These are phyloP conservation scores for Cytospora leucostoma DNA, from an alignment of 2,329 filamentous ascomycete species.

Conservation along the genomic window DNA sequence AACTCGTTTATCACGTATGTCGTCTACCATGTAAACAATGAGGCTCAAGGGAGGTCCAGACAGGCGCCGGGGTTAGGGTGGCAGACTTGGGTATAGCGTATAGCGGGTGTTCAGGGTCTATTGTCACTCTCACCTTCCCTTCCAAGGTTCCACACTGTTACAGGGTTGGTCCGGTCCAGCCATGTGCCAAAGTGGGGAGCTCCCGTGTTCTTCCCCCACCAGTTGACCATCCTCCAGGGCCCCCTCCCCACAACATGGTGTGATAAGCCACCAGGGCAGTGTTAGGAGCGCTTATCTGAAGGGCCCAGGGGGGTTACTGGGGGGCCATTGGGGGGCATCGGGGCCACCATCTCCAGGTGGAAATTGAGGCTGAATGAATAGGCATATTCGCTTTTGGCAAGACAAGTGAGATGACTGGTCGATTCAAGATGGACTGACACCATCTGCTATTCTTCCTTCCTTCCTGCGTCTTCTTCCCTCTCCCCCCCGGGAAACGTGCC, in stretches of 20 bases:
- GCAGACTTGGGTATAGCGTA: neutral
- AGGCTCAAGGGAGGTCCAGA: neutral
- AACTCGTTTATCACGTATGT: neutral
- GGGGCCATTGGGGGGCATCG: too few species aligned
- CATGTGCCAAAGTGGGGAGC: conserved; percentile 15
- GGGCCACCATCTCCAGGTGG: neutral
- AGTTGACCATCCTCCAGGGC: too few species aligned
- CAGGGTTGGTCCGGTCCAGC: neutral
- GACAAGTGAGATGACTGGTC: neutral
- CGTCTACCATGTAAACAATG: neutral
- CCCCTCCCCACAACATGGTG: neutral
- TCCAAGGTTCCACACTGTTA: too few species aligned
- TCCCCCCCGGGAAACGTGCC: neutral
- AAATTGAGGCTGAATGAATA: conserved; percentile 11
- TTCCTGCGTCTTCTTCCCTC: neutral
- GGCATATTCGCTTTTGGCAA: conserved; percentile 1
- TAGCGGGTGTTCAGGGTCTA: neutral
- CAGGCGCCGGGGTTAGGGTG: neutral
- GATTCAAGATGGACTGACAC: neutral
- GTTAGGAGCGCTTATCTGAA: neutral
- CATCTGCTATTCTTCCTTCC: neutral
- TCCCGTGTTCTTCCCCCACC: neutral
- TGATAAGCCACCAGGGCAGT: neutral
- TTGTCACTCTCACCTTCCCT: neutral
- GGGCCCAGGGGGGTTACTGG: neutral